Evolutionary conservation across 371 early-diverging fungal genomes (phyloP).

Genomic region (Mycotypha africana): DNA sequence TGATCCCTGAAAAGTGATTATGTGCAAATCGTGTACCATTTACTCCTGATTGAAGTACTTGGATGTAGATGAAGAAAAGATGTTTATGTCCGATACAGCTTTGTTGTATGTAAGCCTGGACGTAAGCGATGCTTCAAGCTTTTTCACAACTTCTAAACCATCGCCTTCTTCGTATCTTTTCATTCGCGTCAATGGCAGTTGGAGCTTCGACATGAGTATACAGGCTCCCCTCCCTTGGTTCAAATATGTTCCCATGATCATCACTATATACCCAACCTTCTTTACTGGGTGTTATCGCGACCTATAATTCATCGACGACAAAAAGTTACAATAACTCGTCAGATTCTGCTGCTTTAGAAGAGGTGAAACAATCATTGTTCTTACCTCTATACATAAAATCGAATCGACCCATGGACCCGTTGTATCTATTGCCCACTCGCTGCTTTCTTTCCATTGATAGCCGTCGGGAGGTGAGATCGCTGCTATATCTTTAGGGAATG

Average conservation of each 20-base stretch:
- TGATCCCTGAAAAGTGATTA: too few species aligned
- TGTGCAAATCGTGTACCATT: too few species aligned
- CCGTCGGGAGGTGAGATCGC: conserved; percentile 18
- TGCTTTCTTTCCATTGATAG: conserved; percentile 14
- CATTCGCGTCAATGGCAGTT: too few species aligned
- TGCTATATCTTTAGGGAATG: conserved; percentile 12
- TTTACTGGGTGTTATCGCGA: conserved; percentile 15
- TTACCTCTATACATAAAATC: conserved; percentile 10
- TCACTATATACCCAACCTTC: conserved; percentile 31
- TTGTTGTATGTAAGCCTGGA: too few species aligned
- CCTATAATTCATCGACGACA: not conserved
- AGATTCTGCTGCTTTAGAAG: not conserved
- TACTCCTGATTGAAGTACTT: too few species aligned
- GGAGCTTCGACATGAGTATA: conserved; percentile 1
- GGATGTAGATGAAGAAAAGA: too few species aligned
- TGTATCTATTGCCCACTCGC: conserved; percentile 20
- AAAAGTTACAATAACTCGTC: not conserved
- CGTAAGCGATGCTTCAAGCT: too few species aligned
- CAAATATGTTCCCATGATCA: conserved; percentile 12
- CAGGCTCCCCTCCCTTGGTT: conserved; percentile 4
- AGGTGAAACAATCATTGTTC: too few species aligned
- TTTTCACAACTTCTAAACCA: conserved; percentile 18
- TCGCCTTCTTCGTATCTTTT: conserved; percentile 17
- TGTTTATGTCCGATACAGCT: too few species aligned
- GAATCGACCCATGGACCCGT: conserved; percentile 24